Base-by-base conservation (phyloP, 768 basidiomycete genomes). In the Amylocystis lapponica region DNA sequence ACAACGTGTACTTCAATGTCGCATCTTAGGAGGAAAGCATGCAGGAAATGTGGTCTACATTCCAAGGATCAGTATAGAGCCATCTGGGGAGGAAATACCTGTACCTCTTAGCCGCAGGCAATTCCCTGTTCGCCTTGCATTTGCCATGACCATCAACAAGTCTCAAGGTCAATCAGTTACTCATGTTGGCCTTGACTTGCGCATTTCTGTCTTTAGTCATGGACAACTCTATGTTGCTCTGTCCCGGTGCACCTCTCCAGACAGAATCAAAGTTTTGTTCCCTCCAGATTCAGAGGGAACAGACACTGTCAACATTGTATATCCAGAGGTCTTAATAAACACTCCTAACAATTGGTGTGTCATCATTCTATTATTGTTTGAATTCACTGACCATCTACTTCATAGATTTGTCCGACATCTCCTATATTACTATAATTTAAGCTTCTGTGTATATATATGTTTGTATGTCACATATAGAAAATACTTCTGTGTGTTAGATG, bases 151-250 rank as follows among this genome's bases (percentile, higher is more conserved):
- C 10, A 49, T 49, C 17, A 49, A 49, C 27, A 75, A 74, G 50
- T 46, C 70, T 1, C 71, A 74, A 57, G 72, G 74, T 4, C 74
- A 74, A 55, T 72, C 68, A 14, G 60, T 74, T 4, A 49, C 62
- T 35, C 30, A 57, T 55, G 67, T 74, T 38, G 72, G 70, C 2
- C 25, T 75, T 13, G 65, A 74, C 49, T 49, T 74, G 0, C 50
- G 57, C 17, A 45, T 41, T 14, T 46, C 62, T 1, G 66, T 68
- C 3, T 73, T 74, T 45, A 36, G 60, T 4, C 70, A 72, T 66
- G 68, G 70, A 2, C 70, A 70, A 51, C 60, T 71, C 1, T 69
- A 74, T 61, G 67, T 71, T 41, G 69, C 68, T 4, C 49, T 74
- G 1, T 72, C 69, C 23, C 53, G 66, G 21, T 52, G 50, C 10